These are phyloP conservation scores for Smallanthus sonchifolius DNA, from an alignment of 129 eudicot genomes.

Conservation along the genomic window DNA sequence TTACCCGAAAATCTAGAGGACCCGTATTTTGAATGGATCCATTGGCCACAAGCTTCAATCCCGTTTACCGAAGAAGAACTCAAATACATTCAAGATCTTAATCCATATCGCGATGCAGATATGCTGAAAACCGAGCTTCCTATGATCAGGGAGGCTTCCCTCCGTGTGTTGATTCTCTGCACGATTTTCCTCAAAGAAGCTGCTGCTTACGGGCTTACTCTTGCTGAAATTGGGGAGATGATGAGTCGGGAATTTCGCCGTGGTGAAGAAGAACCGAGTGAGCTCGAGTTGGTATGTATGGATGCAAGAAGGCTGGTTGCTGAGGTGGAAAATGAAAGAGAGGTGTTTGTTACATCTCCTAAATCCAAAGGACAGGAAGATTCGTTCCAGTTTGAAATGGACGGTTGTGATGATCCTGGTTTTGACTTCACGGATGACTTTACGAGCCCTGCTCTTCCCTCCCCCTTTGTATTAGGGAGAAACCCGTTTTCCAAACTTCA, in stretches of 20 bases:
- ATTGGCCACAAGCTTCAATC: slow-evolving; percentile 97
- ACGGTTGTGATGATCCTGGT: slow-evolving; percentile 40
- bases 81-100: slow-evolving; percentile 67
- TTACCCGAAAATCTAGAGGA: slow-evolving; percentile 85
- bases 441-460: slow-evolving; percentile 4
- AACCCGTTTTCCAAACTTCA: slow-evolving; percentile 53
- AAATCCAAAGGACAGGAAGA: slow-evolving; percentile 42
- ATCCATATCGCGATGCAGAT: slow-evolving; percentile 55
- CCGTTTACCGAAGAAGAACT: slow-evolving; percentile 87
- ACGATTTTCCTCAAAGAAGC: slow-evolving; percentile 87
- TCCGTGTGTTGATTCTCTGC: slow-evolving; percentile 67
- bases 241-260: slow-evolving; percentile 81
- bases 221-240: slow-evolving; percentile 96
- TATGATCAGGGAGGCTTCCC: slow-evolving; percentile 81
- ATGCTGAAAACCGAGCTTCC: slow-evolving; percentile 74
- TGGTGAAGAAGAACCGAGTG: slow-evolving; percentile 96
- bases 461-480: slow-evolving; percentile 37
- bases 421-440: slow-evolving; percentile 29
- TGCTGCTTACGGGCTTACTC: slow-evolving; percentile 71
- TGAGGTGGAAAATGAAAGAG: slow-evolving; percentile 29
- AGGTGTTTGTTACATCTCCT: slow-evolving; percentile 40
- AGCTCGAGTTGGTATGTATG: slow-evolving; percentile 74
- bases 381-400: slow-evolving; percentile 51
- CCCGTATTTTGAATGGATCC: slow-evolving; percentile 96
- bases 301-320: slow-evolving; percentile 68